Evolutionary conservation across 2,329 filamentous ascomycete genomes (phyloP), one percentile per base, ranked within the genome.

Genomic region (Colletotrichum neosansevieriae): DNA sequence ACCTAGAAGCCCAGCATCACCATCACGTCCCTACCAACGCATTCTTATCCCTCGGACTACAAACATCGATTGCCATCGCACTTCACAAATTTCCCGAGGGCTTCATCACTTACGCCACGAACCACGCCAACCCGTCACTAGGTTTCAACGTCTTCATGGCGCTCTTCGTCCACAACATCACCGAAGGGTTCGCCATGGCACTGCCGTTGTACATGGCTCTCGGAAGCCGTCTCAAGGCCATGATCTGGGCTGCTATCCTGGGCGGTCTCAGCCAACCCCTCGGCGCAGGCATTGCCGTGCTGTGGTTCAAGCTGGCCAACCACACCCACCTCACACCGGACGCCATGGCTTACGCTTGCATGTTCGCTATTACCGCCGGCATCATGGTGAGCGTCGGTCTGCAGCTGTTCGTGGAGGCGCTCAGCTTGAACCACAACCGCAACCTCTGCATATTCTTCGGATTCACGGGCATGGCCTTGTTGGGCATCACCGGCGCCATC

Each of bases 131-230:
- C 77, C 94, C 96, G 0, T 85, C 87, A 0, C 88, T 99, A 0
- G 96, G 96, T 19, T 89, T 97, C 79, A 92, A 93, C 59, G 94
- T 99, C 62, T 99, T 99, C 81, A 88, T 98, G 79, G 95, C 96
- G 0, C 87, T 99, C 7, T 97, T 97, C 76, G 95, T 99, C 67
- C 96, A 99, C 85, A 99, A 98, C 81, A 97, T 99, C 75, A 94
- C 94, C 32, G 96, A 99, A 81, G 96, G 96, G 2, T 98, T 98
- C 77, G 93, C 94, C 70, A 92, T 99, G 86, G 94, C 94, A 0
- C 82, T 99, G 0, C 96, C 96, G 0, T 85, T 99, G 0, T 99
- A 97, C 79, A 92, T 99, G 75, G 96, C 96, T 1, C 88, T 98
- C 36, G 88, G 91, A 70, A 95, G 90, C 67, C 91, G 94, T 51